Evolutionary conservation across 2,329 filamentous ascomycete genomes (phyloP).

Genomic region (Nakataea oryzae): DNA sequence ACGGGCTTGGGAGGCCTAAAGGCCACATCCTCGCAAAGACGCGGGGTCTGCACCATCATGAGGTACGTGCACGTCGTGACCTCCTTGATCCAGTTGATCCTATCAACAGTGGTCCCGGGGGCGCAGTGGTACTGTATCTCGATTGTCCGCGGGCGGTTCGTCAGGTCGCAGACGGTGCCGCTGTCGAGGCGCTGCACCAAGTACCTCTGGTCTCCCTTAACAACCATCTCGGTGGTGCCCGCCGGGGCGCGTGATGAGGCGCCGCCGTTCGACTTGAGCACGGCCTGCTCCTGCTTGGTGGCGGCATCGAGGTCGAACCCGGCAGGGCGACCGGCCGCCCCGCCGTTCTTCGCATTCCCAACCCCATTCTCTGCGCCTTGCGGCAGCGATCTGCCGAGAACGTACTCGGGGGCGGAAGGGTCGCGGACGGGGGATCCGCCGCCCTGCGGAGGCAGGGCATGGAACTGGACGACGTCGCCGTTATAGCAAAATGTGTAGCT

Average conservation of each 20-base stretch:
- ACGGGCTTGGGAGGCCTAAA: slow-evolving; percentile 75
- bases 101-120: slow-evolving; percentile 59
- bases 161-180: slow-evolving; percentile 80
- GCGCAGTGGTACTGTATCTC: slow-evolving; percentile 78
- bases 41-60: slow-evolving; percentile 85
- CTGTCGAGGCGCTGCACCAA: slow-evolving; percentile 67
- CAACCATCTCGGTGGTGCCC: slow-evolving; percentile 53
- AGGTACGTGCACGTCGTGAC: slow-evolving; percentile 83
- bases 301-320: not conserved
- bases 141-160: slow-evolving; percentile 68
- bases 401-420: slow-evolving; percentile 62
- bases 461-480: slow-evolving; percentile 79
- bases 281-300: slow-evolving; percentile 4
- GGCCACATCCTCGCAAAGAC: slow-evolving; percentile 77
- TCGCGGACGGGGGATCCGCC: slow-evolving; percentile 71
- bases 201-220: slow-evolving; percentile 76
- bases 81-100: slow-evolving; percentile 89
- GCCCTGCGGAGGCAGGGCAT: slow-evolving; percentile 59
- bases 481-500: slow-evolving; percentile 93
- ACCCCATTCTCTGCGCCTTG: slow-evolving; percentile 12
- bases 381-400: slow-evolving; percentile 53
- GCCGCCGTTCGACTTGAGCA: not conserved
- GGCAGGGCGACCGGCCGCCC: too few species aligned
- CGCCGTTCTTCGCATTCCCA: slow-evolving; percentile 9
- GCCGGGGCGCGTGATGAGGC: not conserved